Evolutionary conservation across 805 yeast species (phyloP), one percentile per base, ranked within the genome.

Genomic region (Debaryomyces maramus): DNA sequence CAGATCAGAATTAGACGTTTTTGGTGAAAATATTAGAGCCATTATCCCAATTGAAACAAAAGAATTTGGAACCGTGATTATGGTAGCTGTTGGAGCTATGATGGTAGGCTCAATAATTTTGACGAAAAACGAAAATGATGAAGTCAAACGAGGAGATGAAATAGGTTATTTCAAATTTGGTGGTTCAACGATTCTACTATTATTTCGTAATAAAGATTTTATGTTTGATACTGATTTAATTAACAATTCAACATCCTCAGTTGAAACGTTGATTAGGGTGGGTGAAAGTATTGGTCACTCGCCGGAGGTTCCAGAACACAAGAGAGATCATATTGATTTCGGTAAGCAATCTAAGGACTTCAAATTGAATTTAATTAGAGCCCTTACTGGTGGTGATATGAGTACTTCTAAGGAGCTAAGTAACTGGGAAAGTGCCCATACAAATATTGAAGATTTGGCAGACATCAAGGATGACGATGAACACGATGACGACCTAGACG

Each of bases 91-190:
- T 3, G 99, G 99, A 24, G 99, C 99, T 0, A 91, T 93, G 98
- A 89, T 91, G 97, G 99, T 91, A 2, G 98, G 98, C 0, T 84
- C 96, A 2, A 89, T 84, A 2, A 75, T 88, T 0, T 60, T 91
- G 20, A 82, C 91, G 0, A 83, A 81, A 11, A 57, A 74, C 38
- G 77, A 73, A 33, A 88, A 88, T 2, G 80, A 80, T 32, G 27
- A 38, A 0, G 71, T 91, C 3, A 52, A 63, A 6, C 72, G 90
- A 33, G 86, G 93, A 3, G 90, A 86, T 31, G 98, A 91, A 53
- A 62, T 91, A 19, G 99, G 99, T 0, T 91, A 88, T 56, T 91
- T 91, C 74, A 88, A 90, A 57, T 91, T 91, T 66, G 99, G 99
- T 10, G 99, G 99, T 0, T 86, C 96, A 0, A 93, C 99, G 0